Evolutionary conservation across 441 rosid species (phyloP).

Genomic region (Sinapis alba): DNA sequence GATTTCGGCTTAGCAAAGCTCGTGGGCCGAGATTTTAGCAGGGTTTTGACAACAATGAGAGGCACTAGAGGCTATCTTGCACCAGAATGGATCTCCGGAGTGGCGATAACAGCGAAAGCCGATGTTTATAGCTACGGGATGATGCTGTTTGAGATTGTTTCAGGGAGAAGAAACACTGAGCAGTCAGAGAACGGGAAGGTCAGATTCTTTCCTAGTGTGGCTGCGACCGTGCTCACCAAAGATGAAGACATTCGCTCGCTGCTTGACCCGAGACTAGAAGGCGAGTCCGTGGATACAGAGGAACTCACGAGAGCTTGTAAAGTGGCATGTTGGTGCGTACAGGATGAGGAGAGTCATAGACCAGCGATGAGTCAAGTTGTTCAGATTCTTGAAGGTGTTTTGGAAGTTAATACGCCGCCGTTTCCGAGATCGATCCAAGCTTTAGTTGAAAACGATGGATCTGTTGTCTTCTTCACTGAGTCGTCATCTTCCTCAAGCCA

Average conservation of each 20-base stretch:
- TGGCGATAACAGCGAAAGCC: slow-evolving; percentile 70
- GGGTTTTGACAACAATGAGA: slow-evolving; percentile 77
- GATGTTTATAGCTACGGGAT: slow-evolving; percentile 89
- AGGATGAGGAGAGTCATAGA: slow-evolving; percentile 65
- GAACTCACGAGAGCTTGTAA: slow-evolving; percentile 60
- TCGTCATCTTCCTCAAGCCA: slow-evolving; percentile 41
- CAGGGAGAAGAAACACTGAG: slow-evolving; percentile 71
- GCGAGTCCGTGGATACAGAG: slow-evolving; percentile 43
- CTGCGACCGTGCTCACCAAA: slow-evolving; percentile 46
- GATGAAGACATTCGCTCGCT: slow-evolving; percentile 53
- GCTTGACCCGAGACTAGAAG: slow-evolving; percentile 54
- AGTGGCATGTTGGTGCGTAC: slow-evolving; percentile 81
- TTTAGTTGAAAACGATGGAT: slow-evolving; percentile 48
- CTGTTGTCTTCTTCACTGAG: slow-evolving; percentile 59
- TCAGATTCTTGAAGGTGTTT: slow-evolving; percentile 75
- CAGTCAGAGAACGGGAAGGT: slow-evolving; percentile 48
- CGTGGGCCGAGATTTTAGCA: slow-evolving; percentile 72
- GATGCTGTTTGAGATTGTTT: slow-evolving; percentile 75
- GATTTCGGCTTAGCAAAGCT: slow-evolving; percentile 87
- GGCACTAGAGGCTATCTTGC: slow-evolving; percentile 88
- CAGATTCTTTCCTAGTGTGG: slow-evolving; percentile 61
- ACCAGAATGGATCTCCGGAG: slow-evolving; percentile 84
- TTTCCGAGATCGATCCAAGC: slow-evolving; percentile 60
- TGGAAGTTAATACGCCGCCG: slow-evolving; percentile 55
- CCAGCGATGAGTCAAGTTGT: slow-evolving; percentile 81